Base-by-base conservation (phyloP, 2,329 filamentous ascomycete species). In the Aspergillus latus region DNA sequence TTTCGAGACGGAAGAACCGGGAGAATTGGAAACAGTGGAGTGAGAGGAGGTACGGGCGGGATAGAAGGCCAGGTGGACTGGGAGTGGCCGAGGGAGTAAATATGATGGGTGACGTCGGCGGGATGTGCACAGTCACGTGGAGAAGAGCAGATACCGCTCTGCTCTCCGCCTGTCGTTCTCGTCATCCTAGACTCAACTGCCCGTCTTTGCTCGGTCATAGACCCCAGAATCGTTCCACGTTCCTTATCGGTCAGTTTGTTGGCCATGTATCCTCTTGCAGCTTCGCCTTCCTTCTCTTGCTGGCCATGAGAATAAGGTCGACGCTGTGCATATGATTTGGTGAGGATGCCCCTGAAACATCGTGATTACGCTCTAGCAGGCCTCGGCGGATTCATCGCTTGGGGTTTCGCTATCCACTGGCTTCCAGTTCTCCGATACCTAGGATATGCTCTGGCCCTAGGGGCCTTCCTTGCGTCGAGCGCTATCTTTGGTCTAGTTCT, bases 381-480 rank as follows among this genome's bases (percentile, higher is more conserved):
- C 59, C 64, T 73, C 54, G 71, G 66, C 58, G 72, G 68, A 30
- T 78, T 96, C 75, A 80, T 97, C 72, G 88, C 90, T 71, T 97
- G 93, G 93, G 89, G 90, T 60, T 88, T 92, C 72, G 83, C 88
- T 58, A 87, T 90, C 64, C 87, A 89, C 77, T 95, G 89, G 87
- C 80, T 92, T 66, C 92, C 93, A 30, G 78, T 86, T 58, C 79
- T 97, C 63, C 90, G 91, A 72, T 96, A 89, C 82, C 81, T 90
- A 42, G 90, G 89, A 66, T 89, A 96, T 74, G 90, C 92, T 65
- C 91, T 97, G 72, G 78, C 88, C 63, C 76, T 83, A 62, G 93
- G 94, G 62, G 77, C 82, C 61, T 65, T 88, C 60, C 67, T 78
- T 26, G 77, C 86, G 47, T 68, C 81, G 2, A 62, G 83, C 49